Percentiles rank a stretch among this genome's conserved stretches.
phyloP scores from a whole-genome alignment of 2,329 filamentous ascomycete genomes.

The Botrytis tulipae region DNA sequence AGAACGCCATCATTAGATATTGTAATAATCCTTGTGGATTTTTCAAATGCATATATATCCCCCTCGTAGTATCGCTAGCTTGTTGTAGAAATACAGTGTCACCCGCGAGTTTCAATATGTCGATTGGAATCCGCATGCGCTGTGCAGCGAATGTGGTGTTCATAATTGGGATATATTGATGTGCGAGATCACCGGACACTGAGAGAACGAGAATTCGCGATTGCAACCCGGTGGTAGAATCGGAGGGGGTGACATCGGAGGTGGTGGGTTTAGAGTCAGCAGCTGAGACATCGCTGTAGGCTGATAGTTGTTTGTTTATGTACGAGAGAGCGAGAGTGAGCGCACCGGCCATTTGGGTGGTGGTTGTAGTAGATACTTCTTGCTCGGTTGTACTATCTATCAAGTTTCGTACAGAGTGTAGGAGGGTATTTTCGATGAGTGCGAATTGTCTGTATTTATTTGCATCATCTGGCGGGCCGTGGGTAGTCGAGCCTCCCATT shows the following conservation, averaged over 20 bases:
- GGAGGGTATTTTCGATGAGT: conserved; percentile 77
- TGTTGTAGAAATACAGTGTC: conserved; percentile 93
- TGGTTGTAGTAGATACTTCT: conserved; percentile 66
- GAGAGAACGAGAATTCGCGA: conserved; percentile 87
- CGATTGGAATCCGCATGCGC: conserved; percentile 82
- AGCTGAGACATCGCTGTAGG: conserved; percentile 41
- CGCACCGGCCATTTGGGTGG: conserved; percentile 86
- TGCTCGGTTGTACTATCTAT: conserved; percentile 64
- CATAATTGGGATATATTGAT: conserved; percentile 97
- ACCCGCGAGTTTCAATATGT: conserved; percentile 82
- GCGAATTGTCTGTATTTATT: conserved; percentile 96
- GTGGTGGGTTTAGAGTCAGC: conserved; percentile 33
- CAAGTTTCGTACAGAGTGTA: conserved; percentile 70
- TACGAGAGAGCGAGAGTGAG: conserved; percentile 85
- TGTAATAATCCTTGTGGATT: conserved; percentile 74
- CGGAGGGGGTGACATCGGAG: conserved; percentile 27
- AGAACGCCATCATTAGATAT: conserved; percentile 91
- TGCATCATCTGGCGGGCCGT: conserved; percentile 44
- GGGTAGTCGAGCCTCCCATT: conserved; percentile 50
- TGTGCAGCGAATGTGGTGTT: conserved; percentile 96
- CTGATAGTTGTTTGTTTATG: conserved; percentile 67
- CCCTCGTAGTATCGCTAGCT: conserved; percentile 71
- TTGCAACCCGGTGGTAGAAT: conserved; percentile 54
- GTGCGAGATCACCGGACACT: conserved; percentile 80
- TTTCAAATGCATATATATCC: conserved; percentile 62